A percentile compares a stretch with the other conserved stretches of the same genome.
phyloP scores from a whole-genome alignment of 805 yeast species.

The Pichia thaimueangensis region DNA sequence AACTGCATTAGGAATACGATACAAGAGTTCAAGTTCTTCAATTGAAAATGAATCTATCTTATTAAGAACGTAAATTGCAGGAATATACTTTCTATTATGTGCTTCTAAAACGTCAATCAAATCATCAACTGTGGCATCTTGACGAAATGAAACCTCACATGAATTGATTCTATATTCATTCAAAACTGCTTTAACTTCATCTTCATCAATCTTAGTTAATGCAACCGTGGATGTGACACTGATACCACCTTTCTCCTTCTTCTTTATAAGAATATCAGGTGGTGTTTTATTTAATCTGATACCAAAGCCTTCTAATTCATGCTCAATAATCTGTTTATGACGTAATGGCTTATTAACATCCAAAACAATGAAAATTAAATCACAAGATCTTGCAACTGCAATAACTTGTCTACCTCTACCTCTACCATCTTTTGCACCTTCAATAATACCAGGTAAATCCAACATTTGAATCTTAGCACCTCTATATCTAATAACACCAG shows the following conservation, averaged over 20 bases:
- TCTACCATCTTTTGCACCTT: slow-evolving; percentile 87
- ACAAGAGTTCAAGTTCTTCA: slow-evolving; percentile 84
- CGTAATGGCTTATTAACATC: slow-evolving; percentile 95
- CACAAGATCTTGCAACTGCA: slow-evolving; percentile 98
- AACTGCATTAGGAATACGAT: slow-evolving; percentile 93
- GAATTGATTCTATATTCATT: slow-evolving; percentile 90
- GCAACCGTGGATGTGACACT: slow-evolving; percentile 92
- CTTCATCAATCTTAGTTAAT: slow-evolving; percentile 82
- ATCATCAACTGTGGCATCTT: slow-evolving; percentile 97
- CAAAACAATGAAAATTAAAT: slow-evolving; percentile 83
- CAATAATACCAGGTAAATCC: slow-evolving; percentile 85
- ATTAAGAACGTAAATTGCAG: slow-evolving; percentile 90
- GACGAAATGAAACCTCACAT: slow-evolving; percentile 93
- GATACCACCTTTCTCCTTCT: slow-evolving; percentile 94
- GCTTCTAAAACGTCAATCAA: slow-evolving; percentile 91
- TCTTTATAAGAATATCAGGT: slow-evolving; percentile 86
- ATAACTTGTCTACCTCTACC: slow-evolving; percentile 96
- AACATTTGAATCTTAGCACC: slow-evolving; percentile 98
- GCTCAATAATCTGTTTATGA: slow-evolving; percentile 89
- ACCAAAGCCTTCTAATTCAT: slow-evolving; percentile 96
- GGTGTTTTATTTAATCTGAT: slow-evolving; percentile 87
- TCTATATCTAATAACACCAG: slow-evolving; percentile 90
- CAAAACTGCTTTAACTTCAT: slow-evolving; percentile 94
- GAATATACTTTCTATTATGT: slow-evolving; percentile 85
- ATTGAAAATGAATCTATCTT: slow-evolving; percentile 93